phyloP scores from a whole-genome alignment of 768 basidiomycete genomes.

The Lactarius indigo region DNA sequence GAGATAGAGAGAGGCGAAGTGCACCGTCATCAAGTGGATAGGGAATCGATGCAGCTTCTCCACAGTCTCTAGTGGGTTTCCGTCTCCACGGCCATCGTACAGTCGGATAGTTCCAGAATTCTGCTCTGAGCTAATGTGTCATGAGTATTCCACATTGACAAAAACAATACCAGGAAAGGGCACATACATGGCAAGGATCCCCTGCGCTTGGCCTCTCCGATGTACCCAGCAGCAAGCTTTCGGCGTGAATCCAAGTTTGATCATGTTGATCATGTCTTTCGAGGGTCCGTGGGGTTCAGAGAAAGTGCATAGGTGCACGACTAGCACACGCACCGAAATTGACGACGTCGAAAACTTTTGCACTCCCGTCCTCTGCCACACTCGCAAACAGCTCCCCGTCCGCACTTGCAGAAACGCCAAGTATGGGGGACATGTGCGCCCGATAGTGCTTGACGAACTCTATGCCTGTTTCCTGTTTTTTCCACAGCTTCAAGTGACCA shows the following conservation, averaged over 20 bases:
- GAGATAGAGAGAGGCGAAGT: not conserved
- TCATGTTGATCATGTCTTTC: slow-evolving; percentile 97
- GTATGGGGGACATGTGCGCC: slow-evolving; percentile 78
- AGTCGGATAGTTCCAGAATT: slow-evolving; percentile 71
- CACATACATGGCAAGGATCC: slow-evolving; percentile 80
- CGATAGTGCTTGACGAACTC: slow-evolving; percentile 99
- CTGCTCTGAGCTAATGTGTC: slow-evolving; percentile 65
- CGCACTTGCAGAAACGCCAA: slow-evolving; percentile 78
- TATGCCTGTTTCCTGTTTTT: slow-evolving; percentile 92
- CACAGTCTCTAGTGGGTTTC: slow-evolving; percentile 70
- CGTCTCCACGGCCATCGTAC: slow-evolving; percentile 90
- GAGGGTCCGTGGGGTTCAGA: not conserved
- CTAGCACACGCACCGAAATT: slow-evolving; percentile 76
- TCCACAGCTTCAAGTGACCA: slow-evolving; percentile 98
- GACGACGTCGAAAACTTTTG: slow-evolving; percentile 95
- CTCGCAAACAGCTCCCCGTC: slow-evolving; percentile 93
- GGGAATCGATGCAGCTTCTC: slow-evolving; percentile 80
- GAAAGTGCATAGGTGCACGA: not conserved
- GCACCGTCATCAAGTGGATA: slow-evolving; percentile 82
- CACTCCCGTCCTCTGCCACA: slow-evolving; percentile 85
- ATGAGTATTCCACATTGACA: slow-evolving; percentile 12
- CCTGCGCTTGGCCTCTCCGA: slow-evolving; percentile 78
- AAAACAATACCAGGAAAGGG: not conserved
- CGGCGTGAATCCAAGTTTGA: slow-evolving; percentile 83
- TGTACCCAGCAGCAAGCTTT: slow-evolving; percentile 96